A percentile compares a stretch with the other conserved stretches of the same genome.
phyloP scores from a whole-genome alignment of 768 basidiomycete species.

The Megacollybia marginata region DNA sequence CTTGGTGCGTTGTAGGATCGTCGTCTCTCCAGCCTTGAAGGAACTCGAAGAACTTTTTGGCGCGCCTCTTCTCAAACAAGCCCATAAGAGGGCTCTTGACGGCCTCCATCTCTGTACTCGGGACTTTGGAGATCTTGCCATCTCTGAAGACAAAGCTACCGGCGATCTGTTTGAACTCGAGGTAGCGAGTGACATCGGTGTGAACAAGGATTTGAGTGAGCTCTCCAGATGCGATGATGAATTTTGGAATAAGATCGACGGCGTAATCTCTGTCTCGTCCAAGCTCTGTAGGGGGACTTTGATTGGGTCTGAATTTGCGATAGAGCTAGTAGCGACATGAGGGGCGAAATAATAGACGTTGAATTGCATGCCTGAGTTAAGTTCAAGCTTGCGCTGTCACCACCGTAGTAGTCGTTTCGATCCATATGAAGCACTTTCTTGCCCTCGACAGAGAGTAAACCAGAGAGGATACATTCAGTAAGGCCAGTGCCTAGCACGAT shows the following conservation, averaged over 20 bases:
- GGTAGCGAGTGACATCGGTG: constrained; percentile 96
- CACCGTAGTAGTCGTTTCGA: constrained; percentile 98
- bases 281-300: constrained; percentile 72
- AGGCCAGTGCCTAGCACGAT: constrained; percentile 94
- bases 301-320: constrained; percentile 84
- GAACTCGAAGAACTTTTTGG: constrained; percentile 98
- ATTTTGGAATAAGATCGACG: constrained; percentile 97
- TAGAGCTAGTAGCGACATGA: constrained; percentile 59
- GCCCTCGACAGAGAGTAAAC: constrained; percentile 96
- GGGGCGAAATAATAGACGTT: background rate
- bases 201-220: constrained; percentile 97
- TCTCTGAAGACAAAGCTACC: constrained; percentile 98
- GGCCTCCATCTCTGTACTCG: constrained; percentile 96
- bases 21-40: constrained; percentile 93
- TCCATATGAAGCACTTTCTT: constrained; percentile 99
- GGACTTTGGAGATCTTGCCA: constrained; percentile 95
- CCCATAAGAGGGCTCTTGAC: constrained; percentile 95
- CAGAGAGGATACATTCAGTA: constrained; percentile 98
- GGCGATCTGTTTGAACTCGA: constrained; percentile 99
- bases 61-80: constrained; percentile 96
- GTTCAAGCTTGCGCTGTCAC: constrained; percentile 94
- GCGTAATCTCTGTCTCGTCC: constrained; percentile 98
- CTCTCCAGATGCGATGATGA: constrained; percentile 97
- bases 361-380: constrained; percentile 74
- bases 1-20: constrained; percentile 94